Percentiles rank a stretch among this genome's conserved stretches.
Conservation (phyloP, 108 stramenopile species). For the Stephanodiscus triporus region DNA sequence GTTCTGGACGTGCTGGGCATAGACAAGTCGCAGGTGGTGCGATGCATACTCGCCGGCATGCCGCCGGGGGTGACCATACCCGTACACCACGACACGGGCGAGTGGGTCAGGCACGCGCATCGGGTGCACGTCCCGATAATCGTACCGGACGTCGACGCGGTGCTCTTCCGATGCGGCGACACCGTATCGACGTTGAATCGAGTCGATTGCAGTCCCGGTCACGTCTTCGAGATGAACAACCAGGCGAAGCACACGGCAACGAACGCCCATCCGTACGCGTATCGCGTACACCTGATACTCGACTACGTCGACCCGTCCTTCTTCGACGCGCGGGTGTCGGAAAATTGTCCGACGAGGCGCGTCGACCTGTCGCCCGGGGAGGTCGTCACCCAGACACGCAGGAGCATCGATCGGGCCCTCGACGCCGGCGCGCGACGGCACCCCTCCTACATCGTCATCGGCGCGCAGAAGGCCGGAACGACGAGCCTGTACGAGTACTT, state of each 20-base stretch:
- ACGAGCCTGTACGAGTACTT: slow-evolving; percentile 95
- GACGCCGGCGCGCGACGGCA: slow-evolving; percentile 60
- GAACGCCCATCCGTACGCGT: slow-evolving; percentile 66
- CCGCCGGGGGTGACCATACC: slow-evolving; percentile 96
- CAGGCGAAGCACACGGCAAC: slow-evolving; percentile 95
- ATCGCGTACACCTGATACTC: slow-evolving; percentile 94
- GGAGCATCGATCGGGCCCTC: slow-evolving; percentile 83
- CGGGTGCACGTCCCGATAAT: slow-evolving; percentile 94
- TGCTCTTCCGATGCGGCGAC: slow-evolving; percentile 91
- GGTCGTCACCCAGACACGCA: slow-evolving; percentile 87
- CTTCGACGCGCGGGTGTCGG: slow-evolving; percentile 14
- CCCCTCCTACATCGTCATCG: slow-evolving; percentile 85
- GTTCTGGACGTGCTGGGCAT: slow-evolving; percentile 72
- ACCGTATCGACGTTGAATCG: slow-evolving; percentile 67
- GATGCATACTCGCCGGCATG: slow-evolving; percentile 91
- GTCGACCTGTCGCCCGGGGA: slow-evolving; percentile 79
- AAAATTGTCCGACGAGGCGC: slow-evolving; percentile 36
- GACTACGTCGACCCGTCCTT: slow-evolving; percentile 88
- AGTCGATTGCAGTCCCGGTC: slow-evolving; percentile 82
- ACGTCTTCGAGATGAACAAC: slow-evolving; percentile 98
- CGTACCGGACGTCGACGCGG: slow-evolving; percentile 66
- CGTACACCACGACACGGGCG: slow-evolving; percentile 96
- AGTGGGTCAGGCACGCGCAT: slow-evolving; percentile 95
- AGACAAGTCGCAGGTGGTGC: slow-evolving; percentile 69
- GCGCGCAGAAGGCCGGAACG: slow-evolving; percentile 97